These are phyloP conservation scores for Mortierella sp. DNA, from an alignment of 371 early-diverging fungal species.

Conservation along the genomic window DNA sequence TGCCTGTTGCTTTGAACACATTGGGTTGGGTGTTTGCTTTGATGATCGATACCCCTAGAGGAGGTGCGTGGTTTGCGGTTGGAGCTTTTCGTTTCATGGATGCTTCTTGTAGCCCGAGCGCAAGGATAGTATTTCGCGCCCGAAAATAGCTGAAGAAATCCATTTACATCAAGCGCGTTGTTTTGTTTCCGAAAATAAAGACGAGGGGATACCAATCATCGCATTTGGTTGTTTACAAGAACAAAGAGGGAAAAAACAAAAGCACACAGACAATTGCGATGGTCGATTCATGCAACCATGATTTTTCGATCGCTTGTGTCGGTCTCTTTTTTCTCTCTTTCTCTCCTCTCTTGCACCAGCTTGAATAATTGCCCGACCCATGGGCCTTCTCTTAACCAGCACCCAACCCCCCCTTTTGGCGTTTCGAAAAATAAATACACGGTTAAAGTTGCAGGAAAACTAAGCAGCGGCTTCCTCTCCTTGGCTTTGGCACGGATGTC, in stretches of 20 bases:
- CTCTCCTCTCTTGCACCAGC: background rate
- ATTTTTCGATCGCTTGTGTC: background rate
- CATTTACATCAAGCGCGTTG: too few relatives aligned
- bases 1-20: too few relatives aligned
- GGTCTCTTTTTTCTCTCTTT: background rate
- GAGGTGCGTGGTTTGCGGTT: too few relatives aligned
- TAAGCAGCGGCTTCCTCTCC: background rate
- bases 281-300: background rate
- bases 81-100: too few relatives aligned
- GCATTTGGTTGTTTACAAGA: too few relatives aligned
- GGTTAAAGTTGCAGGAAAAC: background rate
- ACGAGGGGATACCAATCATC: too few relatives aligned
- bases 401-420: background rate
- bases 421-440: constrained; percentile 4
- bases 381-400: background rate
- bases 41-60: too few relatives aligned
- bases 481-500: background rate
- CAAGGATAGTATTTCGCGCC: too few relatives aligned
- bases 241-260: background rate
- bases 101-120: too few relatives aligned
- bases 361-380: background rate
- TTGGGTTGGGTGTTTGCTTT: too few relatives aligned
- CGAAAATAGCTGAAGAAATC: too few relatives aligned
- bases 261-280: background rate
- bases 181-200: too few relatives aligned